Conservation (phyloP, 2,329 filamentous ascomycete species). For the Aspergillus sp. region DNA sequence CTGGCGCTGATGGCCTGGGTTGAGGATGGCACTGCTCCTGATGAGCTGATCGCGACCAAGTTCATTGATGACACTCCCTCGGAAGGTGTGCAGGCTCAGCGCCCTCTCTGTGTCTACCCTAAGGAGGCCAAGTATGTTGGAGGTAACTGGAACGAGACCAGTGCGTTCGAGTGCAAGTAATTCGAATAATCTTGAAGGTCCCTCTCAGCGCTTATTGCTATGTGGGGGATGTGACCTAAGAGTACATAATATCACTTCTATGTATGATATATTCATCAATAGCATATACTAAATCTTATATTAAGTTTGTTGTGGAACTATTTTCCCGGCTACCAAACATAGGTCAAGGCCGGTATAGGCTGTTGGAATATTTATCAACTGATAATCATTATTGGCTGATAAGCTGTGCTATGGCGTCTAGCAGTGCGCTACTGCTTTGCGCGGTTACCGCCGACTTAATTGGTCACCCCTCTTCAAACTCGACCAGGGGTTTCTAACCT, state of each 20-base stretch:
- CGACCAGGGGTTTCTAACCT: background rate
- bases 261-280: too few relatives aligned
- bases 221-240: too few relatives aligned
- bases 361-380: background rate
- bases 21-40: constrained; percentile 17
- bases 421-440: background rate
- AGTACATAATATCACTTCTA: too few relatives aligned
- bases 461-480: background rate
- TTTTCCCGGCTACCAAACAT: background rate
- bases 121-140: constrained; percentile 1
- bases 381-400: background rate
- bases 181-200: background rate
- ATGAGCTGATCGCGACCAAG: constrained; percentile 19
- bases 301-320: too few relatives aligned
- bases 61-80: background rate
- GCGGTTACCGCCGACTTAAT: background rate
- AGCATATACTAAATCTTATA: too few relatives aligned
- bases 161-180: background rate
- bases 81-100: constrained; percentile 2
- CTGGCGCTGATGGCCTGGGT: constrained; percentile 24
- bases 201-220: background rate
- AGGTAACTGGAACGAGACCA: constrained; percentile 5
- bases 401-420: background rate
- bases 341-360: background rate
- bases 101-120: background rate